Evolutionary conservation across 768 basidiomycete species (phyloP).

Genomic region (Postia placenta): DNA sequence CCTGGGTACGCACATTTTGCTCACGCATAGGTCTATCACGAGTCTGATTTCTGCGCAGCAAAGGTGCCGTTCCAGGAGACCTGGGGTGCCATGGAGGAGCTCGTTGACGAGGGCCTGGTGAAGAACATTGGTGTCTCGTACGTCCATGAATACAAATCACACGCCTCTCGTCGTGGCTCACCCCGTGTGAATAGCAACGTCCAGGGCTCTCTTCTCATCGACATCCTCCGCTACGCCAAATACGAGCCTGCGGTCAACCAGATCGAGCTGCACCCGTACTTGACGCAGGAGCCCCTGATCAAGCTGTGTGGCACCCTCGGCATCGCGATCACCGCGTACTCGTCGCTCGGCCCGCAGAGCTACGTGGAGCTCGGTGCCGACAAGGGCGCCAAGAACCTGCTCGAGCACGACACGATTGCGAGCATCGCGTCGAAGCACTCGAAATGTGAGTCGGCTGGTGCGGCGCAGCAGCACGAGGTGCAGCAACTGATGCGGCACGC

Average conservation of each 20-base stretch:
- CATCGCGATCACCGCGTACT: conserved; percentile 51
- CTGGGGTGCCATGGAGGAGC: conserved; percentile 76
- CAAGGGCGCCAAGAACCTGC: conserved; percentile 44
- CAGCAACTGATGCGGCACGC: not conserved
- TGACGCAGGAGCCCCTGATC: conserved; percentile 43
- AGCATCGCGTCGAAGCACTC: conserved; percentile 41
- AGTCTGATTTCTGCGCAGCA: conserved; percentile 29
- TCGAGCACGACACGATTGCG: conserved; percentile 41
- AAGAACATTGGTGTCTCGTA: conserved; percentile 81
- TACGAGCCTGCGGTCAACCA: conserved; percentile 52
- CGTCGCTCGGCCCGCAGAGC: conserved; percentile 47
- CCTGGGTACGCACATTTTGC: conserved; percentile 38
- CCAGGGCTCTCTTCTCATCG: conserved; percentile 64
- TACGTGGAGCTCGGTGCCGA: conserved; percentile 64
- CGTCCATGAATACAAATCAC: conserved; percentile 7
- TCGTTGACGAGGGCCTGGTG: conserved; percentile 62
- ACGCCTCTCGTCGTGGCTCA: not conserved
- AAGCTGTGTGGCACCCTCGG: conserved; percentile 36
- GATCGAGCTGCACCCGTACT: conserved; percentile 54
- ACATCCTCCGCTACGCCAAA: conserved; percentile 75
- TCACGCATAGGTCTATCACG: not conserved
- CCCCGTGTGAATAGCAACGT: conserved; percentile 50
- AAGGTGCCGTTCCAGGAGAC: conserved; percentile 76
- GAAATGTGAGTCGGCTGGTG: conserved; percentile 39
- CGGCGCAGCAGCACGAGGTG: too few relatives aligned